phyloP scores from a whole-genome alignment of 176 grass and related monocot species.

The Guadua angustifolia region DNA sequence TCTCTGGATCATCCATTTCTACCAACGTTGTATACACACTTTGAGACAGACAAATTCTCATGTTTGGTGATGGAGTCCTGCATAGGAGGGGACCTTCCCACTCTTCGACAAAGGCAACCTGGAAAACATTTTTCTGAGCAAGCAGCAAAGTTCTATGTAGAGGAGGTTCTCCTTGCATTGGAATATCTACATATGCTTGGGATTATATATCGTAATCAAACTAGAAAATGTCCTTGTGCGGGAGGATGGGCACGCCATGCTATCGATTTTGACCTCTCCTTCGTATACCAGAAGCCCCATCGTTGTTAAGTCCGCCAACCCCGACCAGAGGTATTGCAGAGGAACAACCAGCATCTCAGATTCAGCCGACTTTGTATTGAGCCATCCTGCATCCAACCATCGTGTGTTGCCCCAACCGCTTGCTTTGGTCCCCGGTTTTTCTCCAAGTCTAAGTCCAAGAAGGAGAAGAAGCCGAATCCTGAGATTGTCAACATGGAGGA shows the following conservation, averaged over 20 bases:
- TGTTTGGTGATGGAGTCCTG: constrained; percentile 88
- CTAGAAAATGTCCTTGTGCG: constrained; percentile 80
- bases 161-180: constrained; percentile 68
- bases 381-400: constrained; percentile 79
- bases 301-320: constrained; percentile 61
- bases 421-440: constrained; percentile 76
- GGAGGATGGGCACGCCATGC: constrained; percentile 84
- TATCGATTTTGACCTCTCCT: constrained; percentile 84
- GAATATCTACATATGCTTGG: constrained; percentile 89
- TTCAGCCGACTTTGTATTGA: constrained; percentile 70
- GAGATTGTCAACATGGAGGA: constrained; percentile 82
- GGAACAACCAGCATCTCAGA: constrained; percentile 60
- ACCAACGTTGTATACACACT: constrained; percentile 75
- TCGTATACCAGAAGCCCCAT: constrained; percentile 59
- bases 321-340: constrained; percentile 54
- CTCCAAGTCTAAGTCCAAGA: constrained; percentile 63
- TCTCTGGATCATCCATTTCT: constrained; percentile 79
- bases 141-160: constrained; percentile 83
- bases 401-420: constrained; percentile 66
- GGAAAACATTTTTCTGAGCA: constrained; percentile 77
- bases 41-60: constrained; percentile 81
- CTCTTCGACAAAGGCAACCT: constrained; percentile 71
- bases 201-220: constrained; percentile 84
- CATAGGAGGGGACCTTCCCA: constrained; percentile 75
- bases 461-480: constrained; percentile 63